Conservation (phyloP, 2,329 filamentous ascomycete species). For the Dothidotthia symphoricarpi region DNA sequence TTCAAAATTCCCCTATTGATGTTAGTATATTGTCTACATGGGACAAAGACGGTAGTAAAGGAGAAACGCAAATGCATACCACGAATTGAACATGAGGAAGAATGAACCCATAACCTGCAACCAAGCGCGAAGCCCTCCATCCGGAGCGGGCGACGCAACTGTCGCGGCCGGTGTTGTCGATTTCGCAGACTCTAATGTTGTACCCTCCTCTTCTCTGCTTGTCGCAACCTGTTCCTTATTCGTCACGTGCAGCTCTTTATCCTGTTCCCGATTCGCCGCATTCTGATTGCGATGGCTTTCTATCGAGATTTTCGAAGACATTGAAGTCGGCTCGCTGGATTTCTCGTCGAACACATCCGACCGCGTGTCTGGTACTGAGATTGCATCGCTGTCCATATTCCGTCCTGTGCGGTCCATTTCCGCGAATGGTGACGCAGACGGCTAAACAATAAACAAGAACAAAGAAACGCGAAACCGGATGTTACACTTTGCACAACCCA, state of each 20-base stretch:
- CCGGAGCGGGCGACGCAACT: slow-evolving; percentile 45
- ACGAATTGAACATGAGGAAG: slow-evolving; percentile 51
- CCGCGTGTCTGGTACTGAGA: not conserved
- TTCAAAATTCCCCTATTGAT: slow-evolving; percentile 45
- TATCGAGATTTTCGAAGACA: slow-evolving; percentile 16
- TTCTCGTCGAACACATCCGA: slow-evolving; percentile 20
- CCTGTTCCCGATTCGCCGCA: slow-evolving; percentile 7
- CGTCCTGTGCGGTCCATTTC: slow-evolving; percentile 7
- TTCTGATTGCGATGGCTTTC: slow-evolving; percentile 7
- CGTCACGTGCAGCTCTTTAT: slow-evolving; percentile 15
- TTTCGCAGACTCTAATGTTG: slow-evolving; percentile 19
- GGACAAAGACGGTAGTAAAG: not conserved
- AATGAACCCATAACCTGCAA: slow-evolving; percentile 50
- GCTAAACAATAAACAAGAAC: too few species aligned
- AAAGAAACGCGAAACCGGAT: too few species aligned
- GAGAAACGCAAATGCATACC: slow-evolving; percentile 30
- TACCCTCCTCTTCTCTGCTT: slow-evolving; percentile 2
- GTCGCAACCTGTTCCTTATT: slow-evolving; percentile 4
- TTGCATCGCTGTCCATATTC: slow-evolving; percentile 3
- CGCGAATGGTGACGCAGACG: too few species aligned
- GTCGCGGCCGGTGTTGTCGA: slow-evolving; percentile 38
- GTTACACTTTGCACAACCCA: too few species aligned
- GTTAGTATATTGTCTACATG: not conserved
- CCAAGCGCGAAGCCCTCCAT: slow-evolving; percentile 50
- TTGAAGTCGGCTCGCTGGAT: slow-evolving; percentile 8